Conservation (phyloP, 1,284 basidiomycete genomes). For the Melampsora larici-populina region DNA sequence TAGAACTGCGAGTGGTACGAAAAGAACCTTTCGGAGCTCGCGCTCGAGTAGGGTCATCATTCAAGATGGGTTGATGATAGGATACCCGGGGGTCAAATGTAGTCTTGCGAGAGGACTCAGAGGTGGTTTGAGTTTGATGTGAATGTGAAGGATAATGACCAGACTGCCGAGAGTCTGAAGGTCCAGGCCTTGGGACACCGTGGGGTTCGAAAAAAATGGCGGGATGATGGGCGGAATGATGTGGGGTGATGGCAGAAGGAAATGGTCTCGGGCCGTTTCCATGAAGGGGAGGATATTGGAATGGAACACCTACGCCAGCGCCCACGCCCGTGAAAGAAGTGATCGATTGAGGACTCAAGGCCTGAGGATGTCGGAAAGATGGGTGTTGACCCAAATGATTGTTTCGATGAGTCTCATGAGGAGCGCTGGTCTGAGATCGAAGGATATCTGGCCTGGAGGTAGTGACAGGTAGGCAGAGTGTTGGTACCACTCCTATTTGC, state of each 20-base stretch:
- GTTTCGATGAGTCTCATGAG: too few species aligned
- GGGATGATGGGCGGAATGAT: background rate
- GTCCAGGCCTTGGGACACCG: background rate
- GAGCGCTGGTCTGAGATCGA: too few species aligned
- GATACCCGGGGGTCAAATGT: background rate
- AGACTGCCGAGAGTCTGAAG: background rate
- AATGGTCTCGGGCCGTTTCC: background rate
- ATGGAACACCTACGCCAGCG: background rate
- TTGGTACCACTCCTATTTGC: slow-evolving; percentile 11
- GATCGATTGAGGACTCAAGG: background rate
- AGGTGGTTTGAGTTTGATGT: background rate
- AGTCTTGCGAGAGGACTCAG: background rate
- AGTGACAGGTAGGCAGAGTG: background rate
- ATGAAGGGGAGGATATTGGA: background rate
- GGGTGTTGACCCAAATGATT: background rate
- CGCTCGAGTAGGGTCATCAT: background rate
- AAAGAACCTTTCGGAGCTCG: background rate
- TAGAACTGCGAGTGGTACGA: background rate
- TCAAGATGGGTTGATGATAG: background rate
- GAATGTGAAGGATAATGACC: background rate
- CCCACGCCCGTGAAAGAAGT: background rate
- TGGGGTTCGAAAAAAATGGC: background rate
- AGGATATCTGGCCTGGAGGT: too few species aligned
- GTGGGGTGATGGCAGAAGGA: background rate
- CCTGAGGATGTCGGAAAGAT: background rate